Evolutionary conservation across 441 rosid species (phyloP).

Genomic region (Geranium incanum): DNA sequence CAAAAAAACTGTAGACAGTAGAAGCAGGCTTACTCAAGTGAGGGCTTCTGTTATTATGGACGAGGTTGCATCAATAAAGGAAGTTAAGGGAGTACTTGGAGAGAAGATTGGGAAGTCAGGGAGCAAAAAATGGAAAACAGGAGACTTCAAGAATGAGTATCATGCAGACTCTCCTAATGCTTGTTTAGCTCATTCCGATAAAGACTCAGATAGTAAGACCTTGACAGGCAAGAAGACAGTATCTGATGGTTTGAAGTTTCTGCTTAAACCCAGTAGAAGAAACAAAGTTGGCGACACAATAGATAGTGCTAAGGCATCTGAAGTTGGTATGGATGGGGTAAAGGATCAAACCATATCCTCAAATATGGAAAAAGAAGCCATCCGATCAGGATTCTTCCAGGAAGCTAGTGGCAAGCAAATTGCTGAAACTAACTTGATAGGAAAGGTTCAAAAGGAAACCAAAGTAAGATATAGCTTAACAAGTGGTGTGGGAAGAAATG

Average conservation of each 20-base stretch:
- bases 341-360: not conserved
- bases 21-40: constrained; percentile 18
- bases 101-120: not conserved
- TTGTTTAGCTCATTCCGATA: not conserved
- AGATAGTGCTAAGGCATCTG: constrained; percentile 7
- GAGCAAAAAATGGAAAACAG: not conserved
- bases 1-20: constrained; percentile 21
- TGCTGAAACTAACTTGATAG: constrained; percentile 8
- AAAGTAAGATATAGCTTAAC: not conserved
- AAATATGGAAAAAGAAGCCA: not conserved
- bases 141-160: not conserved
- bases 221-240: constrained; percentile 4
- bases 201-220: not conserved
- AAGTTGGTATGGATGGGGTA: not conserved
- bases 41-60: not conserved
- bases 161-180: not conserved
- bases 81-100: constrained; percentile 22
- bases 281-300: constrained; percentile 7
- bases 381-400: not conserved
- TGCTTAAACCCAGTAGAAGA: constrained; percentile 3
- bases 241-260: constrained; percentile 6
- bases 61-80: constrained; percentile 8
- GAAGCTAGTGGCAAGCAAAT: not conserved
- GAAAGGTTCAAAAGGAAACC: constrained; percentile 4
- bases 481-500: not conserved